Base-by-base conservation (phyloP, 768 basidiomycete species). In the Pleurotus tuber-regium region DNA sequence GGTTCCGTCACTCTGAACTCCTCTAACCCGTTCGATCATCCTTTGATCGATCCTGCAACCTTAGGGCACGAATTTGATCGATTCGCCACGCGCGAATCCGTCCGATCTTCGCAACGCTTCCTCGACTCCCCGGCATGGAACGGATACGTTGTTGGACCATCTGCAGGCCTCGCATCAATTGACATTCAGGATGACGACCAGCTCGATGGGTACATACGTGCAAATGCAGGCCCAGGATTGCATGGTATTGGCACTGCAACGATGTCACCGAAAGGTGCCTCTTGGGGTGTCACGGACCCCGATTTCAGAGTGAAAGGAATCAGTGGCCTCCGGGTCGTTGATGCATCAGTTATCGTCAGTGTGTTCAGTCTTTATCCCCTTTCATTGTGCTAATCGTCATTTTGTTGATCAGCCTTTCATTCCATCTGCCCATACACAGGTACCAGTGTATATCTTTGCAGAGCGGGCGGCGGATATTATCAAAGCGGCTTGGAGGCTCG, bases 41-140 rank as follows among this genome's bases (percentile, higher is more conserved):
- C 83, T 0, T 47, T 67, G 24, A 79, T 84, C 59, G 70, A 84
- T 57, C 77, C 79, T 3, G 70, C 71, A 40, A 73, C 76, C 61
- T 65, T 77, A 18, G 61, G 50, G 25, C 63, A 64, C 6, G 41
- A 52, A 1, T 65, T 69, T 30, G 74, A 73, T 49, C 61, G 66
- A 4, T 54, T 61, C 26, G 59, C 60, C 0, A 46, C 70, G 52
- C 56, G 64, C 2, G 61, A 65, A 36, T 53, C 56, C 4, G 54
- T 70, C 44, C 56, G 55, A 28, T 51, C 59, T 4, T 55, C 54
- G 0, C 54, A 58, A 33, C 61, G 58, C 4, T 66, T 70, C 30
- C 14, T 64, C 10, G 4, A 53, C 11, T 60, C 61, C 1, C 52
- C 62, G 2, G 57, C 55, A 10, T 63, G 56, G 57, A 29, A 50